A percentile compares a stretch with the other conserved stretches of the same genome.
Conservation (phyloP, 139 green algal genomes). For the Tetradesmus obliquus region DNA sequence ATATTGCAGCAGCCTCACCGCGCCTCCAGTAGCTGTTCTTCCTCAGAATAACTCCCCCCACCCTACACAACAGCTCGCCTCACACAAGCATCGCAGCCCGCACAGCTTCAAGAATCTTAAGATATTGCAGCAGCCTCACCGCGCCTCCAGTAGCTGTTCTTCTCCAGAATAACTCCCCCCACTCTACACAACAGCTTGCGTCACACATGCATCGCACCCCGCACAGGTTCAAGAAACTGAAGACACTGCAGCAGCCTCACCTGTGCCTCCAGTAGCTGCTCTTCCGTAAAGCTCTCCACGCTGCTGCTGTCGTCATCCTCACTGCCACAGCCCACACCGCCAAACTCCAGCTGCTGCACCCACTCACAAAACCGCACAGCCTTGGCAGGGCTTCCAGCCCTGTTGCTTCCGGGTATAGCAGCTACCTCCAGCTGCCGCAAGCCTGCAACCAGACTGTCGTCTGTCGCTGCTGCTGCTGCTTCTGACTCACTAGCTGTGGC, state of each 20-base stretch:
- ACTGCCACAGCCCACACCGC: background rate
- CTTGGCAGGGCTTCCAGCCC: background rate
- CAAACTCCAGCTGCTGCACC: constrained; percentile 38
- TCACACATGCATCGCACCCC: too few species aligned
- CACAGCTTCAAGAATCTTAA: too few species aligned
- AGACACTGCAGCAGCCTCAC: too few species aligned
- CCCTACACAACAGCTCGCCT: too few species aligned
- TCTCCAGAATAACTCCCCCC: too few species aligned
- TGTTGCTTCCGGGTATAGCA: background rate
- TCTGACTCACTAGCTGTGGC: background rate
- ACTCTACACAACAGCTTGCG: too few species aligned
- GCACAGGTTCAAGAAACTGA: too few species aligned
- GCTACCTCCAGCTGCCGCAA: background rate
- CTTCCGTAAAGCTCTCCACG: constrained; percentile 42
- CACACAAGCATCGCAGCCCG: too few species aligned
- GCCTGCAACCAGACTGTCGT: background rate
- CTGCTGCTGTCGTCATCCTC: constrained; percentile 21
- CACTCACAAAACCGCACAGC: constrained; percentile 22
- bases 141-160: too few species aligned
- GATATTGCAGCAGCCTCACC: too few species aligned
- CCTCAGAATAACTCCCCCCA: too few species aligned
- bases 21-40: background rate
- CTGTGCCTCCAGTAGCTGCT: background rate
- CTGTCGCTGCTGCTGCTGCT: background rate
- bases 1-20: too few species aligned